A percentile compares a stretch with the other conserved stretches of the same genome.
Evolutionary conservation across 73 alveolate genomes (phyloP).

Genomic region (Blepharisma stoltei): DNA sequence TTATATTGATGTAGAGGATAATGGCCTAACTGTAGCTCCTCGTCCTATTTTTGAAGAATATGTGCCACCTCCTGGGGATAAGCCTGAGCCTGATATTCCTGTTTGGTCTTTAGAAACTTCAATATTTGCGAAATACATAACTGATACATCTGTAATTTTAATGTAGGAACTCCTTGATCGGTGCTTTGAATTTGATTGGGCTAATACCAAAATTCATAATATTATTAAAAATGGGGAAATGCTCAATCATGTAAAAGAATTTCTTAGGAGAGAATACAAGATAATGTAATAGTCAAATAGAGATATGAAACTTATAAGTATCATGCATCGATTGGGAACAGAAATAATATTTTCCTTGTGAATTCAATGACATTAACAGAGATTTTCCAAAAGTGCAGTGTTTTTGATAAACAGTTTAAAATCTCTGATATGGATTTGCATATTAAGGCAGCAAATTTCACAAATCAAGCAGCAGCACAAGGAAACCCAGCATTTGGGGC

Average conservation of each 20-base stretch:
- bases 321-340: conserved; percentile 16
- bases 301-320: conserved; percentile 19
- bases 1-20: not conserved
- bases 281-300: conserved; percentile 4
- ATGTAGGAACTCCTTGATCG: conserved; percentile 46
- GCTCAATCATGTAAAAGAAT: conserved; percentile 36
- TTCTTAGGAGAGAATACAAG: not conserved
- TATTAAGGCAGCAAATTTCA: conserved; percentile 38
- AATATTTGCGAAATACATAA: conserved; percentile 61
- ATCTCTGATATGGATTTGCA: conserved; percentile 45
- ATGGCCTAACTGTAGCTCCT: not conserved
- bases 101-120: conserved; percentile 38
- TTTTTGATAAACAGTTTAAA: conserved; percentile 35
- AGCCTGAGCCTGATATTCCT: conserved; percentile 25
- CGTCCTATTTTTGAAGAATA: conserved; percentile 14
- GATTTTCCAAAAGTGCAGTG: conserved; percentile 7
- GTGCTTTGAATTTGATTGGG: conserved; percentile 84
- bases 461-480: conserved; percentile 21
- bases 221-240: conserved; percentile 37
- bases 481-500: conserved; percentile 34
- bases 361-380: conserved; percentile 26
- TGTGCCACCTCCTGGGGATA: conserved; percentile 29
- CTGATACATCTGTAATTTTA: conserved; percentile 40
- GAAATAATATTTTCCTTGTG: conserved; percentile 20
- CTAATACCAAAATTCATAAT: conserved; percentile 43